phyloP scores from a whole-genome alignment of 192 early-diverging fungal genomes.

The Umbelopsis ramanniana region DNA sequence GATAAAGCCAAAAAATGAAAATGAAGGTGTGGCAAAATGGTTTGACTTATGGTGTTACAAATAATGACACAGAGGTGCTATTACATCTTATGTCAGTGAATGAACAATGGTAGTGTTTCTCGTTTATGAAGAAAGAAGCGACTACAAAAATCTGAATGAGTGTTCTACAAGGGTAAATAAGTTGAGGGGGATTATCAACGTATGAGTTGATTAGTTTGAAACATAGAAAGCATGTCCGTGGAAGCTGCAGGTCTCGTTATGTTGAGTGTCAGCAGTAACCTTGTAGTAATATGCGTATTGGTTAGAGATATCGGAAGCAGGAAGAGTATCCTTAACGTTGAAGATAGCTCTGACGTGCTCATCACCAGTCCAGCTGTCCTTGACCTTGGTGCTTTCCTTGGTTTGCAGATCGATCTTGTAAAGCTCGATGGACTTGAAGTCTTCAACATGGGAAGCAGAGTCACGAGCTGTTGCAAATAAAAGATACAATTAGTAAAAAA shows the following conservation, averaged over 20 bases:
- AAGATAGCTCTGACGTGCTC: constrained; percentile 28
- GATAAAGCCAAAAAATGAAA: background rate
- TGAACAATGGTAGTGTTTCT: too few species aligned
- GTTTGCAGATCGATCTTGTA: constrained; percentile 32
- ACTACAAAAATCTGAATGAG: too few species aligned
- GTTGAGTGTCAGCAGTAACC: constrained; percentile 30
- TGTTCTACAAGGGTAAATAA: background rate
- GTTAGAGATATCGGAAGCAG: background rate
- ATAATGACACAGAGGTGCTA: background rate
- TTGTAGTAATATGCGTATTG: constrained; percentile 35
- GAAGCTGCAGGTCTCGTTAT: constrained; percentile 40
- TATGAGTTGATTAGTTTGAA: constrained; percentile 24
- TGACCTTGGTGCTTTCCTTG: constrained; percentile 27
- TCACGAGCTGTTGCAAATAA: constrained; percentile 29
- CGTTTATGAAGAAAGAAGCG: too few species aligned
- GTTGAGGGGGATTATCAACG: background rate
- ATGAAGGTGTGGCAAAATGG: background rate
- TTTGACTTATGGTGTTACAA: background rate
- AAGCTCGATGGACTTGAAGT: constrained; percentile 22
- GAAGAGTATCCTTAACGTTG: constrained; percentile 38
- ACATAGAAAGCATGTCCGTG: constrained; percentile 44
- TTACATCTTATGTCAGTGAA: background rate
- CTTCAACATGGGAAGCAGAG: constrained; percentile 37
- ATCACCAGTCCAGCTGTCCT: constrained; percentile 34
- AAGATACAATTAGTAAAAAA: background rate